Evolutionary conservation across 371 early-diverging fungal genomes (phyloP), one percentile per base, ranked within the genome.

Genomic region (Rozella allomycis): DNA sequence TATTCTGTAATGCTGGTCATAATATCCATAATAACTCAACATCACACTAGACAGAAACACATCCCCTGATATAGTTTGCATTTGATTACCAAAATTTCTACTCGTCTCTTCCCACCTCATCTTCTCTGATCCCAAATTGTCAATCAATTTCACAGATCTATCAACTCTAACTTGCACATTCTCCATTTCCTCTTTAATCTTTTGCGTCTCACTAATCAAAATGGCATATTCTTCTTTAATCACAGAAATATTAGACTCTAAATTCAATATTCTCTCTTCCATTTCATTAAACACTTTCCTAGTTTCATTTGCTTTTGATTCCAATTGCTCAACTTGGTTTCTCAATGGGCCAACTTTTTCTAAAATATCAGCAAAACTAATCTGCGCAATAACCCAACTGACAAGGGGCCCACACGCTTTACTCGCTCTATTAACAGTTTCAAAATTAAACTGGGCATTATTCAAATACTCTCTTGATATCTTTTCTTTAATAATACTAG

Each of bases 341-440:
- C 93, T 81, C 33, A 98, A 66, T 17, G 97, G 97, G 7, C 87
- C 93, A 22, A 97, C 78, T 32, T 72, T 65, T 47, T 87, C 82
- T 26, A 96, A 50, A 33, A 96, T 93, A 35, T 74, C 70, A 5
- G 84, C 69, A 45, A 73, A 96, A 40, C 71, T 70, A 20, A 88
- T 81, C 56, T 93, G 97, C 12, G 96, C 96, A 40, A 70, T 69
- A 2, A 84, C 88, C 98, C 98, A 98, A 46, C 83, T 72, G 34
- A 83, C 90, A 17, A 98, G 54, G 11, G 96, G 91, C 18, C 93
- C 98, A 53, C 97, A 98, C 0, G 97, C 97, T 54, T 84, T 86
- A 47, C 80, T 78, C n/a, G 98, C 98, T 37, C 84, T 80, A 53
- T 85, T 85, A 20, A 96, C 85, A 0, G 61, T 48, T 34, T 97